Evolutionary conservation across 306 rosid species (phyloP), one percentile per base, ranked within the genome.

Genomic region (Chamaecrista fasciculata): DNA sequence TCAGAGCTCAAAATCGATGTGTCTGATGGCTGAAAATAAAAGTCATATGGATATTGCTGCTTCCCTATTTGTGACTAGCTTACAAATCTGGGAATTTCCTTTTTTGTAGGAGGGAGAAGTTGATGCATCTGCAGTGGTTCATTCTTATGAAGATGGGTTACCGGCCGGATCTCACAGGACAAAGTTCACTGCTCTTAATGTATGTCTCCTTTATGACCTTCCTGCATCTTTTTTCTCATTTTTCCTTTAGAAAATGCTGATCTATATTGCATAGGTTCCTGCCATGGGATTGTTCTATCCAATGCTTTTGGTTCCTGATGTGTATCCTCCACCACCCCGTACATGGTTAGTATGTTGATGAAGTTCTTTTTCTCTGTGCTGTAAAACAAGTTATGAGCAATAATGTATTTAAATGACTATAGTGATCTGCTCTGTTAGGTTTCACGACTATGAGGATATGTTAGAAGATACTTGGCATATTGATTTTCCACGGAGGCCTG

Each of bases 261-360:
- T 31, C 16, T 40, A 55, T 74, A 10, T 40, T 60, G 66, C 29
- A 33, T 44, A 90, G 98, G 98, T 94, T 72, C 97, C 97, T 67
- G 96, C 98, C 4, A 88, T 94, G 97, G 98, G 98, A 69, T 76
- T 94, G 89, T 90, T 94, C 83, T 83, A 77, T 80, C 98, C 98
- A 74, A 85, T 11, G 76, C 95, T 94, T 69, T 78, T 94, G 76
- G 96, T 84, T 79, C 97, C 97, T 18, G 96, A 94, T 37, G 87
- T 86, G 73, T 94, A 81, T 90, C 98, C 97, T 79, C 91, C 91
- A 25, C 95, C 98, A 51, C 96, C 96, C n/a, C 91, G 98, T 31
- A 76, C 87, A 50, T 94, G 97, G 97, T 94, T 62, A 67, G 94
- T 79, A 33, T 62, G 36, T 66, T 60, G 51, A 14, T 63, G 59